Evolutionary conservation across 495 filamentous ascomycete species (phyloP), one percentile per base, ranked within the genome.

Genomic region (Penicillium ochrochloron): DNA sequence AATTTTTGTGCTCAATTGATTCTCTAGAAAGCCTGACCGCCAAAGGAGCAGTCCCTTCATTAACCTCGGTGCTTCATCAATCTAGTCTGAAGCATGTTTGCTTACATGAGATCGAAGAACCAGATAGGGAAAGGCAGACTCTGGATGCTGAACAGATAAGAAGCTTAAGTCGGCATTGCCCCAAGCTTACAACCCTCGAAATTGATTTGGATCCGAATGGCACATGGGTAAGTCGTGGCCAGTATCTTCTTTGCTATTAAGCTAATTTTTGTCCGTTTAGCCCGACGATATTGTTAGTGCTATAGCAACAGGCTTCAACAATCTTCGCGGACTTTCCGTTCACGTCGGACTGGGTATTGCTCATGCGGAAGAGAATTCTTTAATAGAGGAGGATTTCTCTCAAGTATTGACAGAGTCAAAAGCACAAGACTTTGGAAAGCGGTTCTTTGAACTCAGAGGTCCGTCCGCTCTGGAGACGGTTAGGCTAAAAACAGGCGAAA

Each of bases 31-130:
- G 41, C 9, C 34, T 66, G n/a, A 66, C 42, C 25, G 63, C 42
- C 29, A 66, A 66, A 34, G 63, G 63, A 21, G 39, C 35, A 25
- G 27, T 57, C 12, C 44, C 54, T 19, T 57, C 63, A 23, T 25
- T 57, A 14, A 33, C 12, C 12, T 41, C 63, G 14, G 51, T 61
- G 25, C 29, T 35, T 17, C 34, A 61, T 29, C 63, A 66, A 44
- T 44, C 58, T 17, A 44, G 52, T 25, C 51, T 66, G 41, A 66
- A 66, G 37, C 58, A 57, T 34, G 23, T 66, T 23, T 66, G 58
- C 37, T 27, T 66, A 39, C 63, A 66, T 42, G 29, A 52, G 15
- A 66, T 66, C 33, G 59, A 66, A 27, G 9, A 54, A 17, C 23
- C 44, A 6, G 48, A 61, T 54, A 27, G 12, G 15, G 23, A 41